These are phyloP conservation scores for Capniomyces stellatus DNA, from an alignment of 371 early-diverging fungal species.

Conservation along the genomic window DNA sequence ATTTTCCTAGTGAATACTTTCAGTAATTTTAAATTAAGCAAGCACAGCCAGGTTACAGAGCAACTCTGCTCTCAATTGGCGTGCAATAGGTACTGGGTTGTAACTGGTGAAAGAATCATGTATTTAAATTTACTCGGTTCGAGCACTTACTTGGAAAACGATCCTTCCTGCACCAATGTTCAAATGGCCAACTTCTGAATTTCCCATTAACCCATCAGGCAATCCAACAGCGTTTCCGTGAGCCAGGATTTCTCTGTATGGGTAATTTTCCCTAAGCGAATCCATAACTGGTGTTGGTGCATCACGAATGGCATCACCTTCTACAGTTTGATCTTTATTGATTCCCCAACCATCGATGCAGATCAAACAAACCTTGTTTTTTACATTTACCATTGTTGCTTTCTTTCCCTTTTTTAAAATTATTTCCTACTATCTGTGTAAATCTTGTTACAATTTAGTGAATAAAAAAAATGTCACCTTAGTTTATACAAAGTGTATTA, in stretches of 20 bases:
- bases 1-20: no score
- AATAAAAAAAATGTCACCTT: no score
- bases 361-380: conserved; percentile 44
- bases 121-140: no score
- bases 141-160: conserved; percentile 72
- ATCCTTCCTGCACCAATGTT: conserved; percentile 99
- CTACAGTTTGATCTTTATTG: conserved; percentile 39
- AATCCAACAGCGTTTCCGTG: conserved; percentile 97
- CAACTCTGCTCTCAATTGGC: no score
- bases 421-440: no score
- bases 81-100: no score
- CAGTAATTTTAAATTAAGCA: no score
- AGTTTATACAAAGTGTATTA: no score
- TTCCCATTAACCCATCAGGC: conserved; percentile 97
- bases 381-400: background rate
- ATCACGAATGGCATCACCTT: conserved; percentile 84
- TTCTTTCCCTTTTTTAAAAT: background rate
- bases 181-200: conserved; percentile 99
- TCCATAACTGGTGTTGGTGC: conserved; percentile 92
- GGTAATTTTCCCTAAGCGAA: conserved; percentile 49
- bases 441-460: no score
- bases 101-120: no score
- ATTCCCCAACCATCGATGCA: conserved; percentile 96
- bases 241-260: conserved; percentile 67
- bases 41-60: no score